Base-by-base conservation (phyloP, 108 stramenopile genomes). In the Skeletonema potamos region DNA sequence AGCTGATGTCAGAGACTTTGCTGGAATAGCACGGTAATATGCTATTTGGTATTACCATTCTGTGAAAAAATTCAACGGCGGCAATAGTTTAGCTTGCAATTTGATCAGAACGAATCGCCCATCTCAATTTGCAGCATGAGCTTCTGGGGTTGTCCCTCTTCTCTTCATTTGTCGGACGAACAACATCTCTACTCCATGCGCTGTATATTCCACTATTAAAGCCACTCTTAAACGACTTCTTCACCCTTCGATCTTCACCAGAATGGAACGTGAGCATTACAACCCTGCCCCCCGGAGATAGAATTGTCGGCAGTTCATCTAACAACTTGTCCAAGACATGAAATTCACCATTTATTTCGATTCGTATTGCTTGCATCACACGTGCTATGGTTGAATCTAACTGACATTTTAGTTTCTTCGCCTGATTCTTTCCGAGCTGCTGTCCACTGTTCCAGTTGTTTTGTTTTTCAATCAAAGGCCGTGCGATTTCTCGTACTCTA, bases 231-330 rank as follows among this genome's bases (percentile, higher is more conserved):
- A 73, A 58, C 3, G 65, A n/a, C 54, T 58, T 22, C 72, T 83
- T 82, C 15, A 85, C 84, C 2, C 69, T 15, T 6, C 82, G 64
- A 43, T 82, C 84, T 56, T 85, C 84, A 17, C 72, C 57, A 11
- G 68, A 72, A 36, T 85, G 84, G 51, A 82, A 85, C 11, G 82
- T 77, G 11, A 85, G 51, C 6, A 83, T 28, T 2, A 76, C 84
- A 12, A 65, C 34, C 17, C 24, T 26, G n/a, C 84, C 84, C 11
- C 76, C 77, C 6, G 77, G 74, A 17, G 34, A 24, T 8, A 85
- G 22, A 12, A 64, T 24, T 41, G 34, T 36, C 9, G 81, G 76
- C 5, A 73, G 15, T 15, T 20, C 9, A 0, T 22, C 58, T 26
- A 85, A 55, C 11, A 71, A 54, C 10, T 15, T n/a, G 6, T 81